A percentile compares a stretch with the other conserved stretches of the same genome.
phyloP scores from a whole-genome alignment of 345 rosid species.

The Citrus glauca region DNA sequence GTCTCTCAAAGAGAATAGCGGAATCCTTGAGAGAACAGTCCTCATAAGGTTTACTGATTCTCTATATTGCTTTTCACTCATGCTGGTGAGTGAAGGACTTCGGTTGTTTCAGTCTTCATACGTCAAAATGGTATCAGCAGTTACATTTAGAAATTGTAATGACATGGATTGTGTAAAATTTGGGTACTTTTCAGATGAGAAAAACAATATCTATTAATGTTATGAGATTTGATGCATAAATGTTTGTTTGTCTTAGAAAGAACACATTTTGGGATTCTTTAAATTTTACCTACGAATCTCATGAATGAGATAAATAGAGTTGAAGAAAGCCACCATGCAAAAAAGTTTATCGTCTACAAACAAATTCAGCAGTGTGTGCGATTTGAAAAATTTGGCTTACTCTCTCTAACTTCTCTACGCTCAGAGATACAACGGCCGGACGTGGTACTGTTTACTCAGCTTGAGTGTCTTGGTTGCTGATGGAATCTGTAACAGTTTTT shows the following conservation, averaged over 20 bases:
- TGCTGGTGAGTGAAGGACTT: no score
- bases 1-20: slow-evolving; percentile 47
- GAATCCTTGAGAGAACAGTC: slow-evolving; percentile 26
- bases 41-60: neutral
- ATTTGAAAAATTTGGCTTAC: no score
- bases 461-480: no score
- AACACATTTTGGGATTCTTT: neutral
- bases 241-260: neutral
- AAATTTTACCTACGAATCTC: neutral
- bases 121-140: no score
- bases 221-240: neutral
- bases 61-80: neutral
- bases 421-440: no score
- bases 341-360: no score
- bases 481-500: no score
- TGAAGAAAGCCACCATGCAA: no score
- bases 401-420: no score
- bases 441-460: no score
- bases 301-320: neutral
- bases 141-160: neutral
- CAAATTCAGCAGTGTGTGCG: no score
- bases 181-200: neutral
- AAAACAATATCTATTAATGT: neutral
- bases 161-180: neutral
- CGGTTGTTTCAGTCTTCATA: neutral